phyloP scores from a whole-genome alignment of 2,329 filamentous ascomycete genomes.

The Thielaviopsis euricoi region DNA sequence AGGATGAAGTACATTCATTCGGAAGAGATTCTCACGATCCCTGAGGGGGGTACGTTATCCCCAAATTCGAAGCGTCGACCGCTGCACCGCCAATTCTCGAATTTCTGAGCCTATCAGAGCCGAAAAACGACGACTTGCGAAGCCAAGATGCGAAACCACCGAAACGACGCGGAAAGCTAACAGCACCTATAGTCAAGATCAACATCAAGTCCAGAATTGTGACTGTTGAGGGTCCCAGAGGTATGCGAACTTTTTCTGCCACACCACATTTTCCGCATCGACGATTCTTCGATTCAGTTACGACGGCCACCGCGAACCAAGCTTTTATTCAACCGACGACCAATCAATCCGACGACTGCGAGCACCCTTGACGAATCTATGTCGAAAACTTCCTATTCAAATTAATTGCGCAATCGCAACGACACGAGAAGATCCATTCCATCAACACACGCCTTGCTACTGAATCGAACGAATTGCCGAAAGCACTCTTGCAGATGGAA shows the following conservation, averaged over 20 bases:
- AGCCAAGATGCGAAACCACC: neutral
- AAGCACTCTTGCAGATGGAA: neutral
- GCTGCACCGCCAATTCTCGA: constrained; percentile 12
- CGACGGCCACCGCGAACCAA: neutral
- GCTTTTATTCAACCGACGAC: neutral
- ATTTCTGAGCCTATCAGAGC: constrained; percentile 9
- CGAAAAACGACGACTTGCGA: constrained; percentile 1
- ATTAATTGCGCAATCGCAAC: neutral
- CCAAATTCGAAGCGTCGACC: constrained; percentile 11
- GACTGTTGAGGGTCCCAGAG: constrained; percentile 92
- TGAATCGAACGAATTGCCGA: neutral
- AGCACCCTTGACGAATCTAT: neutral
- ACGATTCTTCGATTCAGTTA: neutral
- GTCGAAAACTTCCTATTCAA: neutral
- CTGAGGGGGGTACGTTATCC: constrained; percentile 74
- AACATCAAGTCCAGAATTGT: constrained; percentile 92
- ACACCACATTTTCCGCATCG: constrained; percentile 2
- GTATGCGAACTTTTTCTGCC: constrained; percentile 32
- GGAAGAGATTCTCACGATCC: constrained; percentile 86
- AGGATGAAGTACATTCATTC: constrained; percentile 99
- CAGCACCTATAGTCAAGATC: constrained; percentile 63
- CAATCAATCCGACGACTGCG: neutral
- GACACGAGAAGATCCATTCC: neutral
- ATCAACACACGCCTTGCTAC: neutral
- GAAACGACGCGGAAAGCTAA: neutral